These are phyloP conservation scores for Debaryomyces udenii DNA, from an alignment of 1,139 yeast species.

Conservation along the genomic window DNA sequence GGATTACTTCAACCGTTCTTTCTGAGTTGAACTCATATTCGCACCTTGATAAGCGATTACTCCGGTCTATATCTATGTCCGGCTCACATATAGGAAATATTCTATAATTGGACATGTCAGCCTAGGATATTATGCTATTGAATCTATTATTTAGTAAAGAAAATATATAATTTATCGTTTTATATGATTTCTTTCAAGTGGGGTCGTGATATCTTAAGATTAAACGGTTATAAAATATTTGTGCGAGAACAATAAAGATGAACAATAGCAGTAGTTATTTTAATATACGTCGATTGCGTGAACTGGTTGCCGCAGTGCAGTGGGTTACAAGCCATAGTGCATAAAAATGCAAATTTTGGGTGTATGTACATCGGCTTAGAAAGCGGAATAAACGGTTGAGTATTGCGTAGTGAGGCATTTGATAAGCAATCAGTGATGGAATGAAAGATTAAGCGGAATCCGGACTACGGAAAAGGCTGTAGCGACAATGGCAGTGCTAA, in stretches of 20 bases:
- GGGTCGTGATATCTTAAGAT: slow-evolving; percentile 6
- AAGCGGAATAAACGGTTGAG: background rate
- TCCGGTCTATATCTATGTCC: background rate
- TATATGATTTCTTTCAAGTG: slow-evolving; percentile 2
- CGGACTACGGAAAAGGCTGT: too few species aligned
- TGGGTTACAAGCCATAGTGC: slow-evolving; percentile 4
- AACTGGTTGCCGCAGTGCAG: background rate
- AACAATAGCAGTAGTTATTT: slow-evolving; percentile 3
- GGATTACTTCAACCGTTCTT: slow-evolving; percentile 13
- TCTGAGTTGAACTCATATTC: slow-evolving; percentile 1
- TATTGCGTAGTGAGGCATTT: too few species aligned
- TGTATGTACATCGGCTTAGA: background rate
- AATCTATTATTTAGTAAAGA: background rate
- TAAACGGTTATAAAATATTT: slow-evolving; percentile 9
- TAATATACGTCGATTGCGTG: slow-evolving; percentile 2
- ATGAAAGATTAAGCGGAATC: too few species aligned
- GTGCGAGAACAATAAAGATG: slow-evolving; percentile 4
- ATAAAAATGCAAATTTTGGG: too few species aligned
- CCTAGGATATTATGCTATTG: background rate
- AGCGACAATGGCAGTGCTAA: too few species aligned
- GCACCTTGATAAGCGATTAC: slow-evolving; percentile 1
- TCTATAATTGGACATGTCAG: slow-evolving; percentile 5
- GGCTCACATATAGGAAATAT: slow-evolving; percentile 8
- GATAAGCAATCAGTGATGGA: slow-evolving; percentile 4
- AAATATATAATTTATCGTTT: background rate